Evolutionary conservation across 2,329 filamentous ascomycete genomes (phyloP).

Genomic region (Hypoxylon sp.): DNA sequence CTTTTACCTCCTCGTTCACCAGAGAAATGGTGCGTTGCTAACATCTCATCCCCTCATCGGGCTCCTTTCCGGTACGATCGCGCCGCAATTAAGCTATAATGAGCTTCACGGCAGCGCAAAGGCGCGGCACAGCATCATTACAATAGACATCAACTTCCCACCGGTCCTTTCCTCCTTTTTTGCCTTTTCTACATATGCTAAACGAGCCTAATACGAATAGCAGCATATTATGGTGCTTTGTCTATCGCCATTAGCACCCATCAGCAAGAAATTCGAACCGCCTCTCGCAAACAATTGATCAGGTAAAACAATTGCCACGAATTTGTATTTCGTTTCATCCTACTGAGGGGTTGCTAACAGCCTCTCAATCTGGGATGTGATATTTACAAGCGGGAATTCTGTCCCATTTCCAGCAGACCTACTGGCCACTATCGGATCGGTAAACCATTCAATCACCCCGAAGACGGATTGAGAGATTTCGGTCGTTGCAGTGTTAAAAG

Average conservation of each 20-base stretch:
- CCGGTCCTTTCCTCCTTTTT: not conserved
- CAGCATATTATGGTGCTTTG: not conserved
- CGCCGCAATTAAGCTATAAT: not conserved
- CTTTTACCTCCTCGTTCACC: not conserved
- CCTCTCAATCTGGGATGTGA: conserved; percentile 51
- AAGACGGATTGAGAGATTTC: conserved; percentile 50
- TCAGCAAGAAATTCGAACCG: not conserved
- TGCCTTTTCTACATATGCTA: not conserved
- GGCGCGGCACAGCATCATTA: not conserved
- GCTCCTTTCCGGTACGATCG: not conserved
- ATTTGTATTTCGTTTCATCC: not conserved
- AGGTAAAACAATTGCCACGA: not conserved
- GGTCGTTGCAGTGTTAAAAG: conserved; percentile 46
- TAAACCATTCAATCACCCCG: conserved; percentile 50
- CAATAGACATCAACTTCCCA: not conserved
- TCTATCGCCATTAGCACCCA: not conserved
- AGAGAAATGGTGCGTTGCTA: not conserved
- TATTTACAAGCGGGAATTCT: conserved; percentile 52
- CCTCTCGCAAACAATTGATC: not conserved
- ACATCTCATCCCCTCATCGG: not conserved
- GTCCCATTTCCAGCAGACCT: conserved; percentile 52
- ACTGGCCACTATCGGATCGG: conserved; percentile 49
- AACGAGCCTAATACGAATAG: not conserved
- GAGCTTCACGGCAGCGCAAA: not conserved
- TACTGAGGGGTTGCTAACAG: conserved; percentile 16